phyloP scores from a whole-genome alignment of 495 filamentous ascomycete genomes.

The Filosporella fistucella region DNA sequence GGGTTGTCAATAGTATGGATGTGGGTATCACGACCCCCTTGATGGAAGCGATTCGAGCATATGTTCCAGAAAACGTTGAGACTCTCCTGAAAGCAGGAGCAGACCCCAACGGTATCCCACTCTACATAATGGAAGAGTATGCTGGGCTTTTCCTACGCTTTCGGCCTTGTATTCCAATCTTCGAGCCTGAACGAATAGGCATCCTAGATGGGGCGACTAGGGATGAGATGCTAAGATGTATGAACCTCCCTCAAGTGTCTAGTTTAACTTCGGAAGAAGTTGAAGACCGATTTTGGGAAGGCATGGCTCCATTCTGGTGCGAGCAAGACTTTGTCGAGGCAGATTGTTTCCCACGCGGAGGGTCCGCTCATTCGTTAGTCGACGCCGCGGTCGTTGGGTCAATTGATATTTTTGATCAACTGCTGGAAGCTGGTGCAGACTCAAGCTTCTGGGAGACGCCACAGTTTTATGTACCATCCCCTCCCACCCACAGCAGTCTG shows the following conservation, averaged over 20 bases:
- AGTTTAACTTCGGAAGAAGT: conserved; percentile 11
- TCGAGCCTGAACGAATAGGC: background rate
- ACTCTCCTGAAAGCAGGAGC: conserved; percentile 2
- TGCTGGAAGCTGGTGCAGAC: conserved; percentile 10
- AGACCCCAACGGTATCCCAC: conserved; percentile 13
- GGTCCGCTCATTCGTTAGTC: conserved; percentile 15
- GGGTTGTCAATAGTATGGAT: background rate
- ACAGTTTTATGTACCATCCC: background rate
- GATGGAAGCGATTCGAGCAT: conserved; percentile 10
- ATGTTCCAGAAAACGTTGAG: conserved; percentile 2
- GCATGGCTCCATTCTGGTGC: conserved; percentile 12
- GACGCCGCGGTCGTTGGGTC: conserved; percentile 7
- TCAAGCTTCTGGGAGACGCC: conserved; percentile 9
- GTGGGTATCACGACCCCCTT: conserved; percentile 14
- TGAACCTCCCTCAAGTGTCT: conserved; percentile 11
- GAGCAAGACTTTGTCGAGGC: conserved; percentile 7
- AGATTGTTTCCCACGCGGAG: conserved; percentile 2
- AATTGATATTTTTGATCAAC: conserved; percentile 7
- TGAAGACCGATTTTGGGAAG: conserved; percentile 13
- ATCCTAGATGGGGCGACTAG: conserved; percentile 6
- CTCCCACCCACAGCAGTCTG: conserved; percentile 4
- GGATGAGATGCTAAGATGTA: background rate
- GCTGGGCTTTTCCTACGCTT: conserved; percentile 14
- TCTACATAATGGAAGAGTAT: conserved; percentile 8
- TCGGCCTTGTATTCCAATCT: conserved; percentile 1